Percentiles rank a stretch among this genome's conserved stretches.
Conservation (phyloP, 805 yeast genomes). For the Brettanomyces anomalus region DNA sequence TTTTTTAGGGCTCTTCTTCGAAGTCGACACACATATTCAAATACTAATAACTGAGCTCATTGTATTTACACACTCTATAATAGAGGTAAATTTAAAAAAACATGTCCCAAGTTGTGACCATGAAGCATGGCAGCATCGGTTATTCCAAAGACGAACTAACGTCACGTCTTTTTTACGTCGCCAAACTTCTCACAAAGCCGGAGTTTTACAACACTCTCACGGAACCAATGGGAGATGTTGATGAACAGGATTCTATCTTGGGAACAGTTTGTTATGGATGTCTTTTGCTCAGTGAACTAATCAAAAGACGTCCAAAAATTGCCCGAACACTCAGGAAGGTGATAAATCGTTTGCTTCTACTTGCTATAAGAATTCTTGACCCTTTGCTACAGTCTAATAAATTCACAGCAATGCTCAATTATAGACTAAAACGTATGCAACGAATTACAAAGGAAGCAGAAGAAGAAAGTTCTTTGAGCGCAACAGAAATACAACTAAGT, state of each 20-base stretch:
- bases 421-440: neutral
- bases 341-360: neutral
- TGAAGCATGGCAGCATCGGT: neutral
- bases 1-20: too few species aligned
- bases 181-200: slow-evolving; percentile 15
- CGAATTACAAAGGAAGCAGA: neutral
- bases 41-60: too few species aligned
- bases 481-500: neutral
- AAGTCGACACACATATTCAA: too few species aligned
- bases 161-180: slow-evolving; percentile 10
- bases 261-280: slow-evolving; percentile 27
- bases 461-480: neutral
- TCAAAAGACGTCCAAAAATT: slow-evolving; percentile 4
- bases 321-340: neutral
- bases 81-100: too few species aligned
- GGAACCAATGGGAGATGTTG: slow-evolving; percentile 18
- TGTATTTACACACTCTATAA: too few species aligned
- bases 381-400: neutral
- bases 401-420: neutral
- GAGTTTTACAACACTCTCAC: slow-evolving; percentile 20
- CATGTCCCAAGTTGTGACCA: too few species aligned
- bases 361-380: neutral
- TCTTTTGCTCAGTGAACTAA: slow-evolving; percentile 14
- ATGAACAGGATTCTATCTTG: slow-evolving; percentile 22
- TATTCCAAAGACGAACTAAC: neutral